phyloP scores from a whole-genome alignment of 257 asterid species.

The Cinchona pubescens region DNA sequence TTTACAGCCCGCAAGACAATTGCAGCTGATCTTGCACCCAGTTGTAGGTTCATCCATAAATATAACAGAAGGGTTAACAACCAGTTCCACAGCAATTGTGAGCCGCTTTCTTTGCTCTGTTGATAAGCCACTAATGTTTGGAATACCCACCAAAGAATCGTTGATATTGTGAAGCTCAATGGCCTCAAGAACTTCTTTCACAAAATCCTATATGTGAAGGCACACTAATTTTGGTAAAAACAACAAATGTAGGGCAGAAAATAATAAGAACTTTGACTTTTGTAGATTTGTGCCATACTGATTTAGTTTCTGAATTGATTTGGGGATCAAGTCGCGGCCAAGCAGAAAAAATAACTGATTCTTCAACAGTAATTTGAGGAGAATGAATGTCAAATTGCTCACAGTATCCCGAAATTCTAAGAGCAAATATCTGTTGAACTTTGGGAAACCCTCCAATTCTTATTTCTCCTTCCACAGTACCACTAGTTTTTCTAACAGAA shows the following conservation, averaged over 20 bases:
- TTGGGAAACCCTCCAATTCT: constrained; percentile 56
- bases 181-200: constrained; percentile 51
- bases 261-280: neutral
- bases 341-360: constrained; percentile 53
- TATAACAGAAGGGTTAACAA: constrained; percentile 56
- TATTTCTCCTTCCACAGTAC: constrained; percentile 48
- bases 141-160: constrained; percentile 49
- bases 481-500: constrained; percentile 58
- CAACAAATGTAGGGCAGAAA: neutral
- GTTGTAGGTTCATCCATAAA: constrained; percentile 65
- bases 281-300: constrained; percentile 21
- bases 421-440: constrained; percentile 50
- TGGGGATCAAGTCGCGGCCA: constrained; percentile 53
- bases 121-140: constrained; percentile 47
- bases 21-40: constrained; percentile 64
- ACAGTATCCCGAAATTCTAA: constrained; percentile 57
- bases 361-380: constrained; percentile 56
- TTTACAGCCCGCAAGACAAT: constrained; percentile 59
- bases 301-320: constrained; percentile 40
- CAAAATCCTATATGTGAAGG: constrained; percentile 65
- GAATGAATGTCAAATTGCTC: constrained; percentile 58
- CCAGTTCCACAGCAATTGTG: constrained; percentile 60
- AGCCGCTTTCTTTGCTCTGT: constrained; percentile 59
- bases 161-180: constrained; percentile 54
- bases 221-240: too few species aligned